Evolutionary conservation across 306 rosid genomes (phyloP), one percentile per base, ranked within the genome.

Genomic region (Glycine soja): DNA sequence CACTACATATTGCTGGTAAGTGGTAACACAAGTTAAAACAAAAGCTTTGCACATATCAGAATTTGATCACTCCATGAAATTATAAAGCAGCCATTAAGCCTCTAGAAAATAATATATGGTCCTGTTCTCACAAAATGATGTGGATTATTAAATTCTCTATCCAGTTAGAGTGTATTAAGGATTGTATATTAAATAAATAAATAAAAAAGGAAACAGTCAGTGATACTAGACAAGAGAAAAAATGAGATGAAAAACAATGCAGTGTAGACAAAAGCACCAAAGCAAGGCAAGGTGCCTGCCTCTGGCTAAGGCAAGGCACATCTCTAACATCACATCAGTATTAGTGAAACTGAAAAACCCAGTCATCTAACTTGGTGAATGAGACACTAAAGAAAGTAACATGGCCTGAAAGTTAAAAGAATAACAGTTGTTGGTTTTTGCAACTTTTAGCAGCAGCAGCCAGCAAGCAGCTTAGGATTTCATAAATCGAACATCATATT

Each of bases 361-460:
- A 38, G 52, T 48, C 78, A 40, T 54, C 67, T 40, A 73, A 40
- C 14, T 54, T 10, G 65, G 8, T 40, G 32, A 57, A 58, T 45
- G 70, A 19, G 58, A 59, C 47, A 7, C 56, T 57, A 19, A 75
- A 75, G 45, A 61, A 46, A 36, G 80, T 62, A 43, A 59, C 9
- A 46, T 61, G 19, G 47, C 50, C 47, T 45, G 46, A 24, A 8
- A 3, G 16, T 61, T 46, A 24, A 30, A 75, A 61, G 56, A 75
- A 58, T 46, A 46, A 59, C 58, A 14, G 45, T 8, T 12, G n/a
- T 51, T 9, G 40, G 59, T 74, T 15, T 56, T 74, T 57, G 42
- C 12, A 19, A 59, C 36, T 74, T 34, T 56, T 56, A 74, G 54
- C 59, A 54, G 59, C 24, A 54, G 59, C 59, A 53, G 1, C 47